A percentile compares a stretch with the other conserved stretches of the same genome.
Conservation (phyloP, 2,329 filamentous ascomycete genomes). For the Colletotrichum salicis region DNA sequence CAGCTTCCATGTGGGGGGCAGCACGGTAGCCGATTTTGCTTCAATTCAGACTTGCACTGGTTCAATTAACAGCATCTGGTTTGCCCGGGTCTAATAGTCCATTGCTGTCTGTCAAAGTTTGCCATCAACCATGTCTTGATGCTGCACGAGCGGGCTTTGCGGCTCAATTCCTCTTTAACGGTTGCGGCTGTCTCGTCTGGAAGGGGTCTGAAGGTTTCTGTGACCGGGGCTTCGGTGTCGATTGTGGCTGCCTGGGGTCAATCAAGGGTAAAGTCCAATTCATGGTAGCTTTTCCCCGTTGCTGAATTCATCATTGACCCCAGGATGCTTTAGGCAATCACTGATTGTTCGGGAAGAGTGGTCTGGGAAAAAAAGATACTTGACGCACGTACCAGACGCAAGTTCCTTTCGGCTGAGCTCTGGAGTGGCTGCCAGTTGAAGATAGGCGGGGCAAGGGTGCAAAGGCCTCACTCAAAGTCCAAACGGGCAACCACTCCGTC, state of each 20-base stretch:
- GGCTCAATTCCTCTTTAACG: not conserved
- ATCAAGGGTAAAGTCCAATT: not conserved
- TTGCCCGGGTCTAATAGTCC: too few relatives aligned
- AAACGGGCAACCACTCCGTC: conserved; percentile 32
- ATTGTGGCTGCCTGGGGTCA: conserved; percentile 16
- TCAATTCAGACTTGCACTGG: not conserved
- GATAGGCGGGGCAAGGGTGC: not conserved
- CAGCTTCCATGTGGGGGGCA: not conserved
- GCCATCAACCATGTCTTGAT: not conserved
- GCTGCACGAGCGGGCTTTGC: not conserved
- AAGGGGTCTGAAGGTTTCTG: not conserved
- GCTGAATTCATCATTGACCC: conserved; percentile 9
- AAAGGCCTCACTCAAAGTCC: not conserved
- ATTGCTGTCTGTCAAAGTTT: not conserved
- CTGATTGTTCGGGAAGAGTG: not conserved
- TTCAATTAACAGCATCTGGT: not conserved
- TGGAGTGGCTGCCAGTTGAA: not conserved
- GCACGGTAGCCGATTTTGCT: not conserved
- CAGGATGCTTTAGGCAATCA: conserved; percentile 26
- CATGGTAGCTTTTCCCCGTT: not conserved
- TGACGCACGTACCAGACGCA: not conserved
- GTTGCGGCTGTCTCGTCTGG: conserved; percentile 7
- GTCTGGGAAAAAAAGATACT: not conserved
- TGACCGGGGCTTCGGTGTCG: conserved; percentile 2
- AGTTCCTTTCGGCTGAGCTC: not conserved